These are phyloP conservation scores for Aegle marmelos DNA, from an alignment of 345 rosid species.

Conservation along the genomic window DNA sequence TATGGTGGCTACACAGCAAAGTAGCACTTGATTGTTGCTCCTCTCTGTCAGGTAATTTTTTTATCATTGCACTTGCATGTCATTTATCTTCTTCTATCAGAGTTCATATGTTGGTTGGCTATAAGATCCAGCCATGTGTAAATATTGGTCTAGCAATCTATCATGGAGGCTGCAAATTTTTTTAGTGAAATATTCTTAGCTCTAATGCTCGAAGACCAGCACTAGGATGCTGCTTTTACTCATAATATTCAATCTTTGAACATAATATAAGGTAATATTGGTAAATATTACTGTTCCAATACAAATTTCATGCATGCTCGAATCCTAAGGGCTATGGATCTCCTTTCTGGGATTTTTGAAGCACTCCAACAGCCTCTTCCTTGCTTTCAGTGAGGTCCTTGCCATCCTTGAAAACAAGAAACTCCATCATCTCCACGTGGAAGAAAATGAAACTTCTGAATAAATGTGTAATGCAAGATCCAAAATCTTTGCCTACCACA, in stretches of 20 bases:
- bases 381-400: constrained; percentile 39
- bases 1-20: not conserved
- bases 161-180: not conserved
- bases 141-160: not conserved
- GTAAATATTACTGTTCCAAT: not conserved
- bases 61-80: not conserved
- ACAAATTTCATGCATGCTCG: not conserved
- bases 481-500: constrained; percentile 49
- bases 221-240: not conserved
- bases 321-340: not conserved
- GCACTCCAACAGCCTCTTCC: constrained; percentile 43
- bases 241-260: not conserved
- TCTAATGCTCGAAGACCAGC: not conserved
- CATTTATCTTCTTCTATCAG: not conserved
- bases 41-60: not conserved
- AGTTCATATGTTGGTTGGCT: not conserved
- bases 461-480: constrained; percentile 50
- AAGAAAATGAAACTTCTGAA: constrained; percentile 47
- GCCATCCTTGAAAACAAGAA: constrained; percentile 51
- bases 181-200: not conserved
- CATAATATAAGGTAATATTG: not conserved
- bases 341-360: constrained; percentile 19
- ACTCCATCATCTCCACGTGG: constrained; percentile 46
- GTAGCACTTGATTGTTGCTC: not conserved
- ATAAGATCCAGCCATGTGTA: not conserved